Evolutionary conservation across 129 eudicot genomes (phyloP), one percentile per base, ranked within the genome.

Genomic region (Chrysanthemum seticuspe): DNA sequence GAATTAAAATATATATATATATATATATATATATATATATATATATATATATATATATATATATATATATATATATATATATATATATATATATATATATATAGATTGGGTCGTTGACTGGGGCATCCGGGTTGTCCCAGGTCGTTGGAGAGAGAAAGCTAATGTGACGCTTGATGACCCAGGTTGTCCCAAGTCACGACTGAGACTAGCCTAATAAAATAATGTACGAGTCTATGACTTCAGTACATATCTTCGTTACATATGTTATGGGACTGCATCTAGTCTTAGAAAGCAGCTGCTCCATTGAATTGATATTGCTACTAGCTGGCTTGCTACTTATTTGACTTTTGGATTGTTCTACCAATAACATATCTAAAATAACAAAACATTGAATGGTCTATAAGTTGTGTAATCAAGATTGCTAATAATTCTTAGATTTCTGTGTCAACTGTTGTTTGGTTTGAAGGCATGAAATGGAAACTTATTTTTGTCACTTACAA

Each of bases 221-320:
- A 36, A 77, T 70, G 65, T 44, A 10, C 16, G 60, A 68, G 61
- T 52, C 70, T 62, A 53, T 21, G 63, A 36, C 81, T 70, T 76
- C 8, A 19, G 55, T 77, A 62, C 2, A 34, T 51, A 2, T 61
- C 70, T 51, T 1, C 13, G 4, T 62, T 77, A 36, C 31, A 55
- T 55, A 34, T 34, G 16, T 27, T 18, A 40, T 34, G 16, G 53
- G 60, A 62, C 25, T 62, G 13, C 13, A 63, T 63, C 8, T 31
- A 63, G 50, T 63, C 68, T 40, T 34, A 23, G 27, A 63, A 63
- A 29, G 50, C 13, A 70, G 18, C 64, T 54, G n/a, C 65, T 3
- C 18, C 65, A 61, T 19, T 60, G 65, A 23, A 60, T 29, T 2
- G 65, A 15, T 45, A 29, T 18, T 56, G 25, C 31, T 54, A 52